Percentiles rank a stretch among this genome's conserved stretches.
Conservation (phyloP, 2,329 filamentous ascomycete genomes). For the Colletotrichum sp. region DNA sequence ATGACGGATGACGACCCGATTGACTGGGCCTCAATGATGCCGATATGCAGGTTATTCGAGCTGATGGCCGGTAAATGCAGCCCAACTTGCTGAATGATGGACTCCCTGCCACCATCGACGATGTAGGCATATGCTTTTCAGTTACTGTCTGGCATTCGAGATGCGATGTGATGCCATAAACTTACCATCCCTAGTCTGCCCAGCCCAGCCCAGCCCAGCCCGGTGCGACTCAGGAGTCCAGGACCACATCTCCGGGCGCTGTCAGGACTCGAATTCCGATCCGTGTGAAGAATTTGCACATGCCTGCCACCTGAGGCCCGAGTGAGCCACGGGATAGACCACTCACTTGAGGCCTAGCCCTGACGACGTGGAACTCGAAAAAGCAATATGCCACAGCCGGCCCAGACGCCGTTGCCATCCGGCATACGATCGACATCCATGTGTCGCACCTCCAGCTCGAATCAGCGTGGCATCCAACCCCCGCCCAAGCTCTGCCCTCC, state of each 20-base stretch:
- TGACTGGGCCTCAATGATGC: constrained; percentile 1
- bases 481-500: neutral
- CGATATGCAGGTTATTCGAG: constrained; percentile 5
- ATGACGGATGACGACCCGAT: constrained; percentile 19
- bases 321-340: neutral
- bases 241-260: neutral
- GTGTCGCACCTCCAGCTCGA: constrained; percentile 1
- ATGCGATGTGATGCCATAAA: neutral
- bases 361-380: constrained; percentile 5
- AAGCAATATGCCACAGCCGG: constrained; percentile 16
- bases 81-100: neutral
- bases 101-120: neutral
- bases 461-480: neutral
- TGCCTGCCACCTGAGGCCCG: neutral
- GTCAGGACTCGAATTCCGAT: neutral
- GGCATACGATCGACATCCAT: constrained; percentile 11
- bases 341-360: neutral
- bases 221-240: neutral
- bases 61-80: neutral
- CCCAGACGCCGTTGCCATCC: neutral
- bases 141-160: neutral
- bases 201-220: neutral
- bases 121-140: neutral
- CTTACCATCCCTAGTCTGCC: neutral
- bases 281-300: constrained; percentile 12